These are phyloP conservation scores for Phytopythium vexans DNA, from an alignment of 352 stramenopile species.

Conservation along the genomic window DNA sequence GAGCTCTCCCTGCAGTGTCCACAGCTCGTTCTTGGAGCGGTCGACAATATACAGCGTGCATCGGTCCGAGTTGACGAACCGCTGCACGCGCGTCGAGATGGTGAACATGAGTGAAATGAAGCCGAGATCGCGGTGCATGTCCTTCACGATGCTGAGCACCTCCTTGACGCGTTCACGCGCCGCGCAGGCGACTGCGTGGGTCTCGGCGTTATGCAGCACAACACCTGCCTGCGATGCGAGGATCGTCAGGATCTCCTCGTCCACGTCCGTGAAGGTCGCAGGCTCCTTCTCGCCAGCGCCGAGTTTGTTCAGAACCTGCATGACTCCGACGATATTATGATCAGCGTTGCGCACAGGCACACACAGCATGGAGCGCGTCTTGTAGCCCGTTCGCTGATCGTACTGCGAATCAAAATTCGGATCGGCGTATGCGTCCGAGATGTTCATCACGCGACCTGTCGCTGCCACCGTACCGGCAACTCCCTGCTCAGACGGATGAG, in stretches of 20 bases:
- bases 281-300: conserved; percentile 49
- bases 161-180: conserved; percentile 68
- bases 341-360: conserved; percentile 80
- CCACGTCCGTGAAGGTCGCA: conserved; percentile 69
- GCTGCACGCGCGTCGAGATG: conserved; percentile 86
- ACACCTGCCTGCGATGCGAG: conserved; percentile 84
- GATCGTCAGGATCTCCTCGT: conserved; percentile 88
- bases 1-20: conserved; percentile 87
- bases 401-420: conserved; percentile 91
- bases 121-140: conserved; percentile 87
- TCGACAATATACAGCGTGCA: conserved; percentile 93
- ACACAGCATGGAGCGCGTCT: conserved; percentile 90
- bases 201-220: conserved; percentile 82
- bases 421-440: conserved; percentile 92
- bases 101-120: conserved; percentile 91
- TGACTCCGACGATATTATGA: conserved; percentile 83
- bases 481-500: conserved; percentile 33
- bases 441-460: conserved; percentile 84
- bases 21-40: conserved; percentile 85
- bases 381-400: conserved; percentile 90
- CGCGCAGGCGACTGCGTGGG: conserved; percentile 48
- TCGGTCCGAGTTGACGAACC: conserved; percentile 88
- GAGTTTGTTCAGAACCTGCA: conserved; percentile 89
- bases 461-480: conserved; percentile 86
- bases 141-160: conserved; percentile 87